These are phyloP conservation scores for Setomelanomma holmii DNA, from an alignment of 2,329 filamentous ascomycete genomes.

Conservation along the genomic window DNA sequence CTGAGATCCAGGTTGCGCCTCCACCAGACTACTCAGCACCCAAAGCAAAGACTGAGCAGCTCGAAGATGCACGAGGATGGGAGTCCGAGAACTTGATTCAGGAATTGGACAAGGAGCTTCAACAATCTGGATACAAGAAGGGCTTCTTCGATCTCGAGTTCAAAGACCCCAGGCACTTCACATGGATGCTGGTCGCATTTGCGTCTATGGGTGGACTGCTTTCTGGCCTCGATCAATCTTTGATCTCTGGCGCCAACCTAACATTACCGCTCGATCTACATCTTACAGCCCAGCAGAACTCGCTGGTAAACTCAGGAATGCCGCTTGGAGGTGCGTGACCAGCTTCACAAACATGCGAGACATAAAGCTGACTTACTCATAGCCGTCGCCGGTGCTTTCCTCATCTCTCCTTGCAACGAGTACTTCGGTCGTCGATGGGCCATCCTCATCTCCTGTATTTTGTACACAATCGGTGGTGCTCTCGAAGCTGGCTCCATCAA, in stretches of 20 bases:
- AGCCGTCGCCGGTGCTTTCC: slow-evolving; percentile 72
- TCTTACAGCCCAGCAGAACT: slow-evolving; percentile 64
- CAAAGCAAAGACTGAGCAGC: slow-evolving; percentile 40
- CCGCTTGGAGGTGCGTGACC: slow-evolving; percentile 61
- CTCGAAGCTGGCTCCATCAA: slow-evolving; percentile 72
- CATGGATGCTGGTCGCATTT: slow-evolving; percentile 71
- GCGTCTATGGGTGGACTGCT: slow-evolving; percentile 78
- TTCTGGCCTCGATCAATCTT: slow-evolving; percentile 74
- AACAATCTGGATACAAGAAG: slow-evolving; percentile 46
- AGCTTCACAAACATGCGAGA: neutral
- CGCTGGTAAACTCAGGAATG: slow-evolving; percentile 73
- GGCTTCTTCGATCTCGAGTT: slow-evolving; percentile 64
- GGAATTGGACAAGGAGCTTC: slow-evolving; percentile 50
- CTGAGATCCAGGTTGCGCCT: slow-evolving; percentile 33
- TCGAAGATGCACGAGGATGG: slow-evolving; percentile 48
- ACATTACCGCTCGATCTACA: slow-evolving; percentile 67
- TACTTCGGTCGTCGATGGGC: slow-evolving; percentile 70
- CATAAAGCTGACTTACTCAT: slow-evolving; percentile 4
- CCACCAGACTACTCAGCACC: slow-evolving; percentile 28
- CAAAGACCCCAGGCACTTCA: slow-evolving; percentile 69
- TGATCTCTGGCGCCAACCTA: slow-evolving; percentile 75
- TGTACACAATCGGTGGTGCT: slow-evolving; percentile 74
- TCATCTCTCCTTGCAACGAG: slow-evolving; percentile 72
- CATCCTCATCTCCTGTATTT: slow-evolving; percentile 71
- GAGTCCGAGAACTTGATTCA: slow-evolving; percentile 55